These are phyloP conservation scores for Angomonas ambiguus DNA, from an alignment of 208 protist species.

Conservation along the genomic window DNA sequence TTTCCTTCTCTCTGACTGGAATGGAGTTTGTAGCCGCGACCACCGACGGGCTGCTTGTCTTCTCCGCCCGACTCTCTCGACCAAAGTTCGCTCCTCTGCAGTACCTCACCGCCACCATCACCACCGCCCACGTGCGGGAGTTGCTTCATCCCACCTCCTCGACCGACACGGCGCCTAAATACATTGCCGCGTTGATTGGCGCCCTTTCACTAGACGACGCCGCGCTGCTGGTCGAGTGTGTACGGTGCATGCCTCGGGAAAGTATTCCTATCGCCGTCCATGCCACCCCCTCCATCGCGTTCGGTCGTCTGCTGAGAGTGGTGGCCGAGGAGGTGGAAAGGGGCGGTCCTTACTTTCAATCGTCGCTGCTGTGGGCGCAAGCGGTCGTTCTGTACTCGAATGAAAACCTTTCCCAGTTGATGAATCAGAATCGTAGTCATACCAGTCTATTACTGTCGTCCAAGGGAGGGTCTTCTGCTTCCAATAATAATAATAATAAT, in stretches of 20 bases:
- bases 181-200: conserved; percentile 71
- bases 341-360: conserved; percentile 53
- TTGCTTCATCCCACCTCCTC: too few species aligned
- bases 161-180: conserved; percentile 35
- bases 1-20: conserved; percentile 77
- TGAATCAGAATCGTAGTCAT: neutral
- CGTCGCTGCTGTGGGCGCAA: conserved; percentile 81
- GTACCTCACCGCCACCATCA: conserved; percentile 63
- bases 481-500: too few species aligned
- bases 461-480: too few species aligned
- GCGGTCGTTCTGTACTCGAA: conserved; percentile 74
- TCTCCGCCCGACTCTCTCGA: conserved; percentile 69
- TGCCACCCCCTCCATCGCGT: conserved; percentile 59
- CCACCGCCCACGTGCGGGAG: conserved; percentile 46
- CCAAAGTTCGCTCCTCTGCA: conserved; percentile 76
- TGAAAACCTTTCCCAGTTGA: conserved; percentile 34
- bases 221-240: conserved; percentile 68
- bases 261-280: conserved; percentile 81
- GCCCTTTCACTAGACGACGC: conserved; percentile 76
- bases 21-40: conserved; percentile 87
- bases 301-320: conserved; percentile 67
- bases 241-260: conserved; percentile 67
- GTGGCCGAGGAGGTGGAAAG: conserved; percentile 76
- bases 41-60: conserved; percentile 86
- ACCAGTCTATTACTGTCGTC: conserved; percentile 1